These are phyloP conservation scores for Neolentinus lepideus DNA, from an alignment of 1,284 basidiomycete genomes.

Conservation along the genomic window DNA sequence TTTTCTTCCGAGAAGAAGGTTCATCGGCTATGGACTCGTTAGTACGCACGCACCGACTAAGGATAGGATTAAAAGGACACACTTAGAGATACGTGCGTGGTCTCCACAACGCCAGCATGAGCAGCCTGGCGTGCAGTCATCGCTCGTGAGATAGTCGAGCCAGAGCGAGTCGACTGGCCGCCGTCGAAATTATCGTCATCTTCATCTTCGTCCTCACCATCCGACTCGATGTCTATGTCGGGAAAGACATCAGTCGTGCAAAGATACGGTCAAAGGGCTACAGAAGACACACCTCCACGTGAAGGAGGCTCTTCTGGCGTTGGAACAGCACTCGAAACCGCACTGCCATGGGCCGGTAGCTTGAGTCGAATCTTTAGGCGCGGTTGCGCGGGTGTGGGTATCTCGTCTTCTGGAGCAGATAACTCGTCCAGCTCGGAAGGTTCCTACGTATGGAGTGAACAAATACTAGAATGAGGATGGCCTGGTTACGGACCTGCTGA, in stretches of 20 bases:
- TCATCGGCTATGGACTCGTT: slow-evolving; percentile 23
- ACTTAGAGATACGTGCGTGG: slow-evolving; percentile 60
- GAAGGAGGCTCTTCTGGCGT: slow-evolving; percentile 14
- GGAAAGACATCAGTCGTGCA: slow-evolving; percentile 6
- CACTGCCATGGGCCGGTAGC: slow-evolving; percentile 36
- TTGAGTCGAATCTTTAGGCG: slow-evolving; percentile 63
- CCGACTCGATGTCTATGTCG: slow-evolving; percentile 49
- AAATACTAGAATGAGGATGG: neutral
- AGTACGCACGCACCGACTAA: neutral
- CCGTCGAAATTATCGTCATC: slow-evolving; percentile 22
- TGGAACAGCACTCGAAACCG: slow-evolving; percentile 26
- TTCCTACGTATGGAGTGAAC: slow-evolving; percentile 8
- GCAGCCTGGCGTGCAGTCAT: slow-evolving; percentile 71
- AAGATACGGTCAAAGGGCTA: slow-evolving; percentile 23
- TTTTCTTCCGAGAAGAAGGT: slow-evolving; percentile 55
- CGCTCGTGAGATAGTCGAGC: slow-evolving; percentile 32
- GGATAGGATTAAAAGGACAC: slow-evolving; percentile 10
- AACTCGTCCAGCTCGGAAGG: slow-evolving; percentile 29
- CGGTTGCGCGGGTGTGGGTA: slow-evolving; percentile 21
- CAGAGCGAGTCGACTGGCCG: slow-evolving; percentile 18
- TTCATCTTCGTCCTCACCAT: slow-evolving; percentile 38
- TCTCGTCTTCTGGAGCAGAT: slow-evolving; percentile 22
- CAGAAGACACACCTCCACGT: slow-evolving; percentile 11
- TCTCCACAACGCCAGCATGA: slow-evolving; percentile 56
- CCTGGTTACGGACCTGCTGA: neutral